These are phyloP conservation scores for Puccinia polysora DNA, from an alignment of 1,284 basidiomycete species.

Conservation along the genomic window DNA sequence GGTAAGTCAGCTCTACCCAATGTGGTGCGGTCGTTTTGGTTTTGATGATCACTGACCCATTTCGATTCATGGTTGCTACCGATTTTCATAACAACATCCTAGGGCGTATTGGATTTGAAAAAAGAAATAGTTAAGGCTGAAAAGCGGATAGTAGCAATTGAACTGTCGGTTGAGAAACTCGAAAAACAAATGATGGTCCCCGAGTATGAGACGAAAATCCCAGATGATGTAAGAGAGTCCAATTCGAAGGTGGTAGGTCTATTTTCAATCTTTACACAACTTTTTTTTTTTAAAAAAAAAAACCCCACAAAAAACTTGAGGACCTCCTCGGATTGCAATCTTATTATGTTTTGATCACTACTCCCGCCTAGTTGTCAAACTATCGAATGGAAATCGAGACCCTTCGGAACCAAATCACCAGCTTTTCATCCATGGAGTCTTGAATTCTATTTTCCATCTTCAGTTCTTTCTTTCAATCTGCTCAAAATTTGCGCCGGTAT, in stretches of 20 bases:
- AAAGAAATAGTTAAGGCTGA: slow-evolving; percentile 72
- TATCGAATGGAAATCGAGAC: slow-evolving; percentile 27
- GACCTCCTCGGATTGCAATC: too few relatives aligned
- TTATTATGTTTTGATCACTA: too few relatives aligned
- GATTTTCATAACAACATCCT: not conserved
- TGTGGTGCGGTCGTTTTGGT: not conserved
- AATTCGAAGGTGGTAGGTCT: slow-evolving; percentile 72
- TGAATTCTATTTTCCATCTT: not conserved
- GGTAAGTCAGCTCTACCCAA: slow-evolving; percentile 57
- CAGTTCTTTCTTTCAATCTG: not conserved
- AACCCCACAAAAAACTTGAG: too few relatives aligned
- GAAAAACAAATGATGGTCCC: slow-evolving; percentile 66
- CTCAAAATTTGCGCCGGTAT: not conserved
- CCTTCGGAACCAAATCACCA: slow-evolving; percentile 17
- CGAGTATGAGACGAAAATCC: slow-evolving; percentile 73
- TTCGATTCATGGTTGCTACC: not conserved
- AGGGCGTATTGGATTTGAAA: slow-evolving; percentile 79
- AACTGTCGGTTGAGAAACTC: slow-evolving; percentile 69
- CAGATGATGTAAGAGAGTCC: slow-evolving; percentile 65
- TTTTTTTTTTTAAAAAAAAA: not conserved
- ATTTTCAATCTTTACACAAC: not conserved
- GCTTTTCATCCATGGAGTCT: slow-evolving; percentile 20
- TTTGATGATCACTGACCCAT: not conserved
- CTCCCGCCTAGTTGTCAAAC: slow-evolving; percentile 24
- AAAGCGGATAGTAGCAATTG: slow-evolving; percentile 65